phyloP scores from a whole-genome alignment of 176 grass and related monocot genomes.

The Eleusine coracana region DNA sequence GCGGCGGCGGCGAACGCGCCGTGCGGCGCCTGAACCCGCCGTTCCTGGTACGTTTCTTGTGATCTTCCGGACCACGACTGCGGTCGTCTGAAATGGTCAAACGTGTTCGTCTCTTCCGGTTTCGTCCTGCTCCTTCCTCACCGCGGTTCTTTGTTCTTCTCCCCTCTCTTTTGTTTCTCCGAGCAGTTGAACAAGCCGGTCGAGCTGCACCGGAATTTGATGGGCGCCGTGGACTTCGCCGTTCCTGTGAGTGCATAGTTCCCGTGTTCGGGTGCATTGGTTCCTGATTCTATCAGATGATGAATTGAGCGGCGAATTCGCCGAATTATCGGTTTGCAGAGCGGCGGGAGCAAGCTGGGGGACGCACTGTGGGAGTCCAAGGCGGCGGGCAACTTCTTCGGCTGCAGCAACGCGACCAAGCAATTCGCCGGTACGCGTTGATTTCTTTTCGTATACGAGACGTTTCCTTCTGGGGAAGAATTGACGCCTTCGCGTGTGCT shows the following conservation, averaged over 20 bases:
- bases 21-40: constrained; percentile 39
- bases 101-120: constrained; percentile 4
- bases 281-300: constrained; percentile 6
- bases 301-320: constrained; percentile 24
- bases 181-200: constrained; percentile 74
- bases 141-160: constrained; percentile 1
- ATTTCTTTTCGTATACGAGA: constrained; percentile 27
- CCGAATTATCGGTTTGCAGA: constrained; percentile 49
- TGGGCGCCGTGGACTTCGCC: constrained; percentile 57
- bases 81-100: not conserved
- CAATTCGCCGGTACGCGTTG: constrained; percentile 57
- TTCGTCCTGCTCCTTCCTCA: constrained; percentile 30
- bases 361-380: constrained; percentile 72
- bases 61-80: constrained; percentile 11
- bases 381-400: constrained; percentile 60
- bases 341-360: constrained; percentile 55
- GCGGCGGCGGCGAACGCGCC: constrained; percentile 28
- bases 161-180: constrained; percentile 32
- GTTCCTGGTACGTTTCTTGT: constrained; percentile 40
- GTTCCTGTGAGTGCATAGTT: constrained; percentile 58
- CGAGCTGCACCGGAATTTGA: constrained; percentile 55
- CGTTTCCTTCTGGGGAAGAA: constrained; percentile 4
- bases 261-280: not conserved
- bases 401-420: constrained; percentile 75
- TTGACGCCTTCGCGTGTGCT: constrained; percentile 26